phyloP scores from a whole-genome alignment of 1,139 yeast genomes.

The Yamadazyma atlantica region DNA sequence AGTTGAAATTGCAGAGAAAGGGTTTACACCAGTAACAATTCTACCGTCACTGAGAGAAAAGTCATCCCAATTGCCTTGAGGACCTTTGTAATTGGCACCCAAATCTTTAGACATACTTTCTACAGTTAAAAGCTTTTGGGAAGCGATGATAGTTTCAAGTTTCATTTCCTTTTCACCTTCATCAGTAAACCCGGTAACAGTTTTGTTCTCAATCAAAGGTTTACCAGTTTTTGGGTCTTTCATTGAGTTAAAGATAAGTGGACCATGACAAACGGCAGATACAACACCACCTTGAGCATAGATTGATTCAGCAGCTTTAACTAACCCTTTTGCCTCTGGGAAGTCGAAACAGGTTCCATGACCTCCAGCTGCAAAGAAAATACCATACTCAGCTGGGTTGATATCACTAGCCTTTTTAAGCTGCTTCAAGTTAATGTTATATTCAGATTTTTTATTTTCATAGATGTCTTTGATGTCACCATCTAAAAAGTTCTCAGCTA shows the following conservation, averaged over 20 bases:
- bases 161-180: constrained; percentile 48
- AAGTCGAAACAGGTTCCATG: constrained; percentile 63
- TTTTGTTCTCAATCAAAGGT: constrained; percentile 49
- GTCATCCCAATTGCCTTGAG: constrained; percentile 54
- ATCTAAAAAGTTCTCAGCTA: constrained; percentile 34
- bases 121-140: constrained; percentile 32
- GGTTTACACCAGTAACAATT: constrained; percentile 62
- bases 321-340: constrained; percentile 50
- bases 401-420: constrained; percentile 46
- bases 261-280: constrained; percentile 69
- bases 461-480: constrained; percentile 42
- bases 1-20: constrained; percentile 55
- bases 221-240: constrained; percentile 42
- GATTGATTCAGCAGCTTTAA: constrained; percentile 43
- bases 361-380: constrained; percentile 64
- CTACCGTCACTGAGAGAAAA: constrained; percentile 53
- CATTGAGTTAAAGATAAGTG: constrained; percentile 51
- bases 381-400: constrained; percentile 46
- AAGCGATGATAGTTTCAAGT: constrained; percentile 33
- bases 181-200: constrained; percentile 61
- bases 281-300: constrained; percentile 54
- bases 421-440: constrained; percentile 30
- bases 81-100: constrained; percentile 47
- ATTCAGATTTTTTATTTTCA: constrained; percentile 38
- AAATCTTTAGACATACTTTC: constrained; percentile 31